Evolutionary conservation across 2,329 filamentous ascomycete genomes (phyloP), one percentile per base, ranked within the genome.

Genomic region (Albifimbria verrucaria): DNA sequence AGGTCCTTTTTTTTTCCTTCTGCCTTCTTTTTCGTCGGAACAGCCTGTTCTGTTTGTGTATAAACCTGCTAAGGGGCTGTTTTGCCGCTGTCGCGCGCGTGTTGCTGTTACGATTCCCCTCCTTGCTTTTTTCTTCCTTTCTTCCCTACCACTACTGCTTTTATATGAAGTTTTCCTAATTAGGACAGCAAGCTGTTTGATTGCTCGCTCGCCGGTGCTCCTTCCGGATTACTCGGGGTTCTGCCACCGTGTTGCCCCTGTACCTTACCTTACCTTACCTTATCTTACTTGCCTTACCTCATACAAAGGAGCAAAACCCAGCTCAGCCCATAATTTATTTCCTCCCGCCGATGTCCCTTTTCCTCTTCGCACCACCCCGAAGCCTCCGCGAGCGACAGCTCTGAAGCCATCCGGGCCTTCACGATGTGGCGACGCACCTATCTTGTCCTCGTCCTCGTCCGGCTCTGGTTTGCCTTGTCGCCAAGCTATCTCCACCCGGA

Each of bases 401-500:
- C n/a, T n/a, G n/a, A n/a, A n/a, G n/a, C n/a, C n/a, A n/a, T n/a
- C n/a, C n/a, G n/a, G n/a, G n/a, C n/a, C 39, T 45, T 48, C 58
- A 77, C 63, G 63, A 97, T 97, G 93, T 96, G 91, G 92, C 86
- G 92, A 78, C 87, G 92, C 72, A 83, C 87, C 57, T 96, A 96
- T 74, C 79, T 97, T 58, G 75, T 95, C 52, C 80, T 99, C 63
- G 80, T 96, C 65, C 77, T 94, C 61, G 84, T 96, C 65, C 88
- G 94, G 72, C 81, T 97, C 66, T 97, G 93, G 82, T 93, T 97
- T 70, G 93, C 94, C 55, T 77, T 97, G 59, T 92, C 89, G 58
- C 90, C 94, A 54, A 97, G 93, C 78, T 99, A 99, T 72, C 83
- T 99, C 46, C 94, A 99, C 71, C 94, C 94, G 5, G 94, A 99